A percentile compares a stretch with the other conserved stretches of the same genome.
Conservation (phyloP, 768 basidiomycete genomes). For the Rhodotorula toruloides region DNA sequence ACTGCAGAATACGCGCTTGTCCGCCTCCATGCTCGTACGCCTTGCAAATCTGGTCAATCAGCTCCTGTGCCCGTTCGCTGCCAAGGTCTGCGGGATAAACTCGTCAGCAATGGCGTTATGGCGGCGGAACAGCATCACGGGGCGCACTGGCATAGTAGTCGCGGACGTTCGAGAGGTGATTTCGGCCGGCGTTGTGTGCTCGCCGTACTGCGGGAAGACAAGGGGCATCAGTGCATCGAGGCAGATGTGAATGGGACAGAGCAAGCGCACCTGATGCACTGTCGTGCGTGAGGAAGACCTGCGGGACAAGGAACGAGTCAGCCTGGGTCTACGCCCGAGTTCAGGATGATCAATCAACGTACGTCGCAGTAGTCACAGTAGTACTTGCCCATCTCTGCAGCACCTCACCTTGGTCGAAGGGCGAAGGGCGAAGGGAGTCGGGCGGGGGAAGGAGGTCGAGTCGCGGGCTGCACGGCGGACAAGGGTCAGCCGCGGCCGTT, state of each 20-base stretch:
- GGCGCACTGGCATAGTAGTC: conserved; percentile 90
- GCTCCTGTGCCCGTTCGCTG: conserved; percentile 94
- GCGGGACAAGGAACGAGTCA: neutral
- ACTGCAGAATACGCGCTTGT: conserved; percentile 24
- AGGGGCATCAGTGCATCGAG: neutral
- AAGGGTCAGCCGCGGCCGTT: too few relatives aligned
- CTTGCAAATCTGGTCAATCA: conserved; percentile 96
- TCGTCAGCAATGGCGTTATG: neutral
- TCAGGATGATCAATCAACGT: neutral
- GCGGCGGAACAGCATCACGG: neutral
- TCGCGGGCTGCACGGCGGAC: too few relatives aligned
- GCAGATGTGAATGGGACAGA: neutral
- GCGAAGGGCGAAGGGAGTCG: neutral
- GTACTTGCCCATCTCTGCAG: conserved; percentile 16
- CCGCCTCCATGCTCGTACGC: conserved; percentile 70
- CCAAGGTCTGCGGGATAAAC: conserved; percentile 47
- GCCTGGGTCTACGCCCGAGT: neutral
- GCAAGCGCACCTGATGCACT: conserved; percentile 70
- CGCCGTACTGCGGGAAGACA: conserved; percentile 66
- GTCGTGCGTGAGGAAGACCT: conserved; percentile 90
- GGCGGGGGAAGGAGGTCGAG: too few relatives aligned
- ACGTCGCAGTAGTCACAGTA: conserved; percentile 43
- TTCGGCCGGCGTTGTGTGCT: conserved; percentile 95
- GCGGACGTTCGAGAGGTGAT: conserved; percentile 90
- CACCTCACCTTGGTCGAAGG: neutral